A percentile compares a stretch with the other conserved stretches of the same genome.
These are phyloP conservation scores for Martensiomyces pterosporus DNA, from an alignment of 192 early-diverging fungal genomes.

Conservation along the genomic window DNA sequence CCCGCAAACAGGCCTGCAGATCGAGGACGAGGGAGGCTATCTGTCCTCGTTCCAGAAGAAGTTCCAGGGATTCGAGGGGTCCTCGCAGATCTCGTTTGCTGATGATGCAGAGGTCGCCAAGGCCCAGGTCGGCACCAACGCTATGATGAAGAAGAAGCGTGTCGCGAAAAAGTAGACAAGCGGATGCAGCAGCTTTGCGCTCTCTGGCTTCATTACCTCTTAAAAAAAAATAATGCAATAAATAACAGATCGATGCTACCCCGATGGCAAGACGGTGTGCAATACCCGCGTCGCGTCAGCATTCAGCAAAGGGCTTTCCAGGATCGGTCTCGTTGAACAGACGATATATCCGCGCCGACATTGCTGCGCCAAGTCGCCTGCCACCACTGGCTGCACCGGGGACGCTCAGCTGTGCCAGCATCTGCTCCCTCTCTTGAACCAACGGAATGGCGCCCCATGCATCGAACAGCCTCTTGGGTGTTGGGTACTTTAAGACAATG, in stretches of 20 bases:
- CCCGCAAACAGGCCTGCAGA: constrained; percentile 53
- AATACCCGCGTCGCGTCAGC: no score
- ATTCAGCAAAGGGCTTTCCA: no score
- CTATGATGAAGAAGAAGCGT: constrained; percentile 15
- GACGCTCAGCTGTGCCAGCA: constrained; percentile 20
- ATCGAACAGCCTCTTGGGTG: constrained; percentile 20
- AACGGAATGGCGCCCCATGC: constrained; percentile 14
- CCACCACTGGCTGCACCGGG: constrained; percentile 14
- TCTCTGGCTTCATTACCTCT: constrained; percentile 2
- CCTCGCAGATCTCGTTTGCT: constrained; percentile 39
- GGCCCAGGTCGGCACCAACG: constrained; percentile 6
- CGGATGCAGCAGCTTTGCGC: no score
- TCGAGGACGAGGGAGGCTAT: constrained; percentile 77
- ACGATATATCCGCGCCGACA: constrained; percentile 30
- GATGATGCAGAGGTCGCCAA: constrained; percentile 11
- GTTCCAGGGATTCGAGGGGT: constrained; percentile 65
- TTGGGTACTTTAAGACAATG: constrained; percentile 27
- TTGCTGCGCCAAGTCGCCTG: constrained; percentile 18
- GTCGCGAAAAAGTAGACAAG: constrained; percentile 2
- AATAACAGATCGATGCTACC: no score
- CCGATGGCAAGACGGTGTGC: no score
- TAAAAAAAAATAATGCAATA: constrained; percentile 1
- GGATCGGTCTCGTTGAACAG: constrained; percentile 29
- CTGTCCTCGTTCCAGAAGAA: constrained; percentile 77
- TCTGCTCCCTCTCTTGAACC: constrained; percentile 6